phyloP scores from a whole-genome alignment of 1,284 basidiomycete genomes.

The Cystobasidiaceae sp. region DNA sequence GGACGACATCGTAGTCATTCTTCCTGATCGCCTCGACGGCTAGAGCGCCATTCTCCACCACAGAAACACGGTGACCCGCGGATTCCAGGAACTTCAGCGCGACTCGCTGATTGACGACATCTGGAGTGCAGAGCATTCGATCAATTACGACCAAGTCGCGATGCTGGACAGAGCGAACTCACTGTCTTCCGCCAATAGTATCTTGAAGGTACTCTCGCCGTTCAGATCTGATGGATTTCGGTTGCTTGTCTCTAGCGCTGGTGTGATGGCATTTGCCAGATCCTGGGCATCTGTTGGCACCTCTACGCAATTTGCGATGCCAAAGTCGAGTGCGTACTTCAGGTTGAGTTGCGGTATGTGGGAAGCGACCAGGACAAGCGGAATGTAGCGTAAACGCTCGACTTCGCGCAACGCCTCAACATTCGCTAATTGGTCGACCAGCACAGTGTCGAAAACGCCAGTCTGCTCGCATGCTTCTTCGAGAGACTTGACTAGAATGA shows the following conservation, averaged over 20 bases:
- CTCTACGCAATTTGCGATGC: constrained; percentile 83
- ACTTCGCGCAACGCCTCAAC: constrained; percentile 85
- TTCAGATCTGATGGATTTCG: constrained; percentile 40
- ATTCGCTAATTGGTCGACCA: constrained; percentile 79
- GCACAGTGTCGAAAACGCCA: constrained; percentile 86
- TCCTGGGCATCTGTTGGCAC: constrained; percentile 85
- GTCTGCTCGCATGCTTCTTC: constrained; percentile 64
- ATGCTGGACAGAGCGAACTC: constrained; percentile 18
- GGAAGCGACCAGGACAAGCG: constrained; percentile 85
- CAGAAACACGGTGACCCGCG: constrained; percentile 91
- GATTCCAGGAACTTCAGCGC: constrained; percentile 97
- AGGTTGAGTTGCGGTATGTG: constrained; percentile 45
- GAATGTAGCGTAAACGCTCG: constrained; percentile 88
- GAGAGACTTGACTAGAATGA: constrained; percentile 71
- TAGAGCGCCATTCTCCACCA: constrained; percentile 92
- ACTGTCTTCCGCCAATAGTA: constrained; percentile 93
- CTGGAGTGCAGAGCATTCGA: too few species aligned
- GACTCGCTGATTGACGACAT: constrained; percentile 93
- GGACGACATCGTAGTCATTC: constrained; percentile 62
- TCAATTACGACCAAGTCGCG: not conserved
- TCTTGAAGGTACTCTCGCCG: constrained; percentile 77
- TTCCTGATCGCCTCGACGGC: constrained; percentile 84
- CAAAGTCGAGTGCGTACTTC: constrained; percentile 48
- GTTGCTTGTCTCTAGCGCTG: constrained; percentile 74
- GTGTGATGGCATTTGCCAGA: constrained; percentile 83